Evolutionary conservation across 192 early-diverging fungal species (phyloP), one percentile per base, ranked within the genome.

Genomic region (Lobosporangium transversale): DNA sequence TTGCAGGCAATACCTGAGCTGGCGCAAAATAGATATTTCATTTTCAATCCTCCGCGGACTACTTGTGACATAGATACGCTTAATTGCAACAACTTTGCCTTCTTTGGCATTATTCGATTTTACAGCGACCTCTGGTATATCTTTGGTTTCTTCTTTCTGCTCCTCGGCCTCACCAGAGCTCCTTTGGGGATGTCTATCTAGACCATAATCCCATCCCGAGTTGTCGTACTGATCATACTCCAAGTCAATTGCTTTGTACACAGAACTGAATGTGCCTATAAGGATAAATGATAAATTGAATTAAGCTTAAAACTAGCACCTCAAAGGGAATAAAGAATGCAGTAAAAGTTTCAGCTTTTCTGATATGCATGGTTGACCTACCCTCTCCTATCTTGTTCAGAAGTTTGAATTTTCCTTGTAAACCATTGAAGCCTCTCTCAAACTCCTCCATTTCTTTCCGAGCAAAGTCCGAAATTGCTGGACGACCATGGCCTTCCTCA

Each of bases 171-270:
- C 62, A n/a, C 29, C 30, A 9, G 61, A 24, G 24, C 74, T 42
- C 14, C 58, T 58, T 70, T 23, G 42, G 1, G 70, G 42, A 27
- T 54, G 56, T 29, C 58, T 62, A 17, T 68, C 53, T 42, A 81
- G 80, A 7, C 78, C 80, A 68, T 83, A 78, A 18, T 85, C 86
- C 88, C 91, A 92, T 29, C 74, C 66, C 33, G 75, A 61, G 68
- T 96, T 95, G 47, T 93, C 87, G 68, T 92, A 94, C 12, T 70
- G 55, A 9, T 89, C 80, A 63, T 94, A 87, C 31, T 87, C 76
- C 11, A 92, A 65, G 62, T 98, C 94, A 15, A 94, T 66, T 3
- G 95, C 94, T 68, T 92, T 94, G 81, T 97, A 98, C 3, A 98
- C 96, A 0, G 91, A 89, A 67, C 92, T 93, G 66, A 97, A 98